A percentile compares a stretch with the other conserved stretches of the same genome.
These are phyloP conservation scores for Porphyrellus sp. DNA, from an alignment of 1,284 basidiomycete species.

Conservation along the genomic window DNA sequence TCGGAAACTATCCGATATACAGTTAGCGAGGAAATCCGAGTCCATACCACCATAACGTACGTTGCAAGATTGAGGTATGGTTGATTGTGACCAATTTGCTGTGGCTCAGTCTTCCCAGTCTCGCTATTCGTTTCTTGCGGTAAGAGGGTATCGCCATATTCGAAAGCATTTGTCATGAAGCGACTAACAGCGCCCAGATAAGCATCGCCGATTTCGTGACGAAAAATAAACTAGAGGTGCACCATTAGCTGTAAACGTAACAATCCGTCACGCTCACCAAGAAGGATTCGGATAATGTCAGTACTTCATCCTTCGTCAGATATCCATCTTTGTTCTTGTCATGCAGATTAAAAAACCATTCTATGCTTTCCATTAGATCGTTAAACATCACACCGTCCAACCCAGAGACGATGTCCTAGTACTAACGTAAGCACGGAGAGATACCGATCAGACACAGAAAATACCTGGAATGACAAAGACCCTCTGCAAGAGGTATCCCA, in stretches of 20 bases:
- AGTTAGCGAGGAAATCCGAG: slow-evolving; percentile 10
- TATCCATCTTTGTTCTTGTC: slow-evolving; percentile 95
- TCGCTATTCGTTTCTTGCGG: slow-evolving; percentile 45
- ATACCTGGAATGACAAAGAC: slow-evolving; percentile 80
- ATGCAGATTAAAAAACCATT: slow-evolving; percentile 97
- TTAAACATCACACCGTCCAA: slow-evolving; percentile 93
- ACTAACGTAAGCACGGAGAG: slow-evolving; percentile 5
- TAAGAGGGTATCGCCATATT: slow-evolving; percentile 86
- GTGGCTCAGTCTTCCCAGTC: slow-evolving; percentile 44
- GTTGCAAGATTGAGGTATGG: slow-evolving; percentile 86
- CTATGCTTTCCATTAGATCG: slow-evolving; percentile 96
- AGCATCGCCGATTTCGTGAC: slow-evolving; percentile 94
- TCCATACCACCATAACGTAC: slow-evolving; percentile 40
- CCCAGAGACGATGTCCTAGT: slow-evolving; percentile 85
- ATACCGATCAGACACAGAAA: not conserved
- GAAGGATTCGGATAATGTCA: slow-evolving; percentile 92
- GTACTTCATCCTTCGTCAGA: slow-evolving; percentile 93
- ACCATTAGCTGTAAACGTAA: slow-evolving; percentile 1
- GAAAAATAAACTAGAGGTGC: slow-evolving; percentile 84
- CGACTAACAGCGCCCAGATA: slow-evolving; percentile 94
- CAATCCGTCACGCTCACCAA: slow-evolving; percentile 54
- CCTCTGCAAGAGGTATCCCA: slow-evolving; percentile 85
- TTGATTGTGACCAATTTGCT: slow-evolving; percentile 64
- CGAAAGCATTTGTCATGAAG: slow-evolving; percentile 96
- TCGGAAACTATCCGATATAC: slow-evolving; percentile 65